Base-by-base conservation (phyloP, 169 alveolate species). In the Plasmodium blacklocki region DNA sequence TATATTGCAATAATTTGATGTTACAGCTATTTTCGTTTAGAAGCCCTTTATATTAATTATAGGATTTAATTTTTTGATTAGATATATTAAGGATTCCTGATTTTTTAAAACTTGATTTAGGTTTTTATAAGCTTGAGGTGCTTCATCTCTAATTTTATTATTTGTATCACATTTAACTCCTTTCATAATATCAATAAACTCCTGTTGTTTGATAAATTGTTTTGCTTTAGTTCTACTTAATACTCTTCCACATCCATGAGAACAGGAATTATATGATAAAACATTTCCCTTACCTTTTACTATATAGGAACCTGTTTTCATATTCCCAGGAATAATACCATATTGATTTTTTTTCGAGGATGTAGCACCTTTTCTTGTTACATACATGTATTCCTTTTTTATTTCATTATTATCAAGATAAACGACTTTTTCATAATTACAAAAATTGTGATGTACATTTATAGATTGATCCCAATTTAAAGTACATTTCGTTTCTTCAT, bases 321-420 rank as follows among this genome's bases (percentile, higher is more conserved):
- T 60, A 70, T 92, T 88, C 3, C 96, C 96, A 1, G 96, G 96
- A 59, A 93, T 93, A 52, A 93, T 92, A 62, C 96, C 96, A 62
- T 85, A 62, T 90, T 93, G 91, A 29, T 90, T 93, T 21, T 85
- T 70, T 47, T 62, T 88, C 23, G 91, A 88, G 7, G 93, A 89
- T 3, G 95, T 92, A 32, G 94, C 92, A 19, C 96, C 96, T 64
- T 93, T 93, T 49, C 95, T 89, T 3, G 96, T 93, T 14, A 93
- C 93, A 90, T 92, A 93, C 75, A 93, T 75, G 43, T 88, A 49
- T 26, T 93, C 94, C 68, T 60, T 90, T 67, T 72, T 75, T n/a
- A 85, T 85, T 63, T 80, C 74, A 26, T 89, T 89, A 49, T 80
- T 66, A 45, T 91, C 90, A 56, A 63, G 39, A 88, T 73, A 88